phyloP scores from a whole-genome alignment of 371 early-diverging fungal genomes.

The Massospora cicadina region DNA sequence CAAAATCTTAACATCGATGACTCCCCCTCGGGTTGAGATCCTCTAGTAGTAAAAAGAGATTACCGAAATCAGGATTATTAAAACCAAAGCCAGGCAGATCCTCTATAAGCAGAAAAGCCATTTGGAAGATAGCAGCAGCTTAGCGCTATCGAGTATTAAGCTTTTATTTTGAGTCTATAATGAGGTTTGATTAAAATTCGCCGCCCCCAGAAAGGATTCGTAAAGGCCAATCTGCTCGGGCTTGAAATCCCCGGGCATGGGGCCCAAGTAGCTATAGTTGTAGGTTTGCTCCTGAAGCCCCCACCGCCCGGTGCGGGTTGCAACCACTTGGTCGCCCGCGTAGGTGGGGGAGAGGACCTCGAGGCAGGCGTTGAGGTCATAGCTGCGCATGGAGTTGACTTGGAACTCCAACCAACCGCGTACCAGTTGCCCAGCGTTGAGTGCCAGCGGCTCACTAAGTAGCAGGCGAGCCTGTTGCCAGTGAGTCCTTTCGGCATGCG shows the following conservation, averaged over 20 bases:
- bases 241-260: slow-evolving; percentile 26
- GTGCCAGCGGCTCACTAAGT: slow-evolving; percentile 84
- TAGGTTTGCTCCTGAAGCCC: slow-evolving; percentile 84
- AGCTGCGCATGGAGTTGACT: slow-evolving; percentile 82
- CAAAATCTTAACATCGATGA: no score
- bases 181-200: no score
- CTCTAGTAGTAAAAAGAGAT: no score
- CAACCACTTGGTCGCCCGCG: not conserved
- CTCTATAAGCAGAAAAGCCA: no score
- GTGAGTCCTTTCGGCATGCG: slow-evolving; percentile 75
- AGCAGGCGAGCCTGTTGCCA: slow-evolving; percentile 96
- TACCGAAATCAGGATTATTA: no score
- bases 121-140: no score
- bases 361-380: slow-evolving; percentile 57
- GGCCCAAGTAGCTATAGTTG: slow-evolving; percentile 52
- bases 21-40: no score
- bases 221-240: slow-evolving; percentile 60
- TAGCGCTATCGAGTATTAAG: no score
- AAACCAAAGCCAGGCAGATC: no score
- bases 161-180: no score
- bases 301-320: slow-evolving; percentile 30
- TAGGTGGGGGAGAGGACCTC: slow-evolving; percentile 20
- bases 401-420: slow-evolving; percentile 69
- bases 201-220: slow-evolving; percentile 26
- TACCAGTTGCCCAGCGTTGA: slow-evolving; percentile 73